Evolutionary conservation across 306 rosid species (phyloP), one percentile per base, ranked within the genome.

Genomic region (Castanea sativa): DNA sequence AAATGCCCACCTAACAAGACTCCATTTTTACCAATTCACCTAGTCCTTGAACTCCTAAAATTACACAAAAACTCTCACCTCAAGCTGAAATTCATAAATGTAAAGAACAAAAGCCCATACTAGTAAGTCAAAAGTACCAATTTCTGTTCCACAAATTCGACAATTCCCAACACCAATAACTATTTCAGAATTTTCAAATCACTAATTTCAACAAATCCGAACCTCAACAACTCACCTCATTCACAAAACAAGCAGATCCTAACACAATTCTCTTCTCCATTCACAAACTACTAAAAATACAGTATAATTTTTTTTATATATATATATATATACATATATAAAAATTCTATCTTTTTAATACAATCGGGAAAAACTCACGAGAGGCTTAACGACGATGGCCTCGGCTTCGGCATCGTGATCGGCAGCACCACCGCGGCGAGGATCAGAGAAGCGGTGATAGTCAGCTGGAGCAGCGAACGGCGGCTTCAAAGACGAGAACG

Each of bases 401-500:
- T 92, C 97, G 1, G 87, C 23, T 52, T 87, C 83, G 1, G 76
- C 92, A 68, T 92, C 53, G 53, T 38, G 45, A 38, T 38, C 92
- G 41, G 83, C 55, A 82, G 79, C 78, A 6, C 51, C 78, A 6
- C 72, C 52, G 21, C 77, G 82, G 76, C 83, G 93, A 73, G 73
- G 79, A 73, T 95, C 94, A 15, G 92, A 74, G 78, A 95, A 95
- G 65, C 91, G 89, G 78, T 95, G 97, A 55, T 95, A 95, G 83
- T 95, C 97, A 1, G 80, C 92, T n/a, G 92, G 80, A 76, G 93
- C 83, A 5, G 85, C 83, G 75, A 95, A 95, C 11, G 92, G 93
- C 6, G 99, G 97, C 71, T 86, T 92, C 88, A 87, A 81, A 55
- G 93, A 74, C 5, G 97, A 81, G 53, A 91, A 92, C 0, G 97